Evolutionary conservation across 257 asterid species (phyloP), one percentile per base, ranked within the genome.

Genomic region (Petrea volubilis): DNA sequence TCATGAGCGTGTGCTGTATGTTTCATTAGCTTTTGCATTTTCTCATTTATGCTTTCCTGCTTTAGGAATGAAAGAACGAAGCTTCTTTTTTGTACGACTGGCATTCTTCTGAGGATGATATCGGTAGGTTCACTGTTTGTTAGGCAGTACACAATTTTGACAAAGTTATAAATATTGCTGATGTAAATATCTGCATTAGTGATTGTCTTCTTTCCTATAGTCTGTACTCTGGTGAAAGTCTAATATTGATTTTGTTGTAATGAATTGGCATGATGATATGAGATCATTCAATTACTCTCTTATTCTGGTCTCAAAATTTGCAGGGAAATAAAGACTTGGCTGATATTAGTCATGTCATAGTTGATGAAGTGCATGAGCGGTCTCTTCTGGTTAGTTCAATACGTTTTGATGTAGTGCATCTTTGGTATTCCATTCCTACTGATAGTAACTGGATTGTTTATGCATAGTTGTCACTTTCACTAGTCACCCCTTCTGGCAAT

Each of bases 351-450:
- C 99, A 94, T 73, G 89, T 94, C 74, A 78, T 94, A 77, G 97
- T 94, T 67, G 99, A 94, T 85, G 99, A 94, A 88, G 99, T 94
- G 70, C 99, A 94, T 66, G 99, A 94, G 79, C 86, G 99, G 64
- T 89, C 99, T 76, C 96, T 94, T 75, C 85, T 94, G 99, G 99
- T 91, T 79, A 88, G 97, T 78, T 70, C 56, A 31, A 41, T 49
- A 31, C 72, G 56, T 9, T 55, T 68, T 51, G 55, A 67, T 44
- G 52, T 52, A 40, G 74, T 66, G 20, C 40, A 31, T 69, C 28
- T 41, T 70, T 49, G 60, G 62, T 74, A 47, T 64, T 59, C 40
- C 43, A 60, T 64, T 60, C 71, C 66, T 46, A 41, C 65, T 9
- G 7, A 52, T 41, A 65, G 52, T 51, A 59, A 44, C 58, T 70